Base-by-base conservation (phyloP, 192 early-diverging fungal species). In the Coemansia sp. region DNA sequence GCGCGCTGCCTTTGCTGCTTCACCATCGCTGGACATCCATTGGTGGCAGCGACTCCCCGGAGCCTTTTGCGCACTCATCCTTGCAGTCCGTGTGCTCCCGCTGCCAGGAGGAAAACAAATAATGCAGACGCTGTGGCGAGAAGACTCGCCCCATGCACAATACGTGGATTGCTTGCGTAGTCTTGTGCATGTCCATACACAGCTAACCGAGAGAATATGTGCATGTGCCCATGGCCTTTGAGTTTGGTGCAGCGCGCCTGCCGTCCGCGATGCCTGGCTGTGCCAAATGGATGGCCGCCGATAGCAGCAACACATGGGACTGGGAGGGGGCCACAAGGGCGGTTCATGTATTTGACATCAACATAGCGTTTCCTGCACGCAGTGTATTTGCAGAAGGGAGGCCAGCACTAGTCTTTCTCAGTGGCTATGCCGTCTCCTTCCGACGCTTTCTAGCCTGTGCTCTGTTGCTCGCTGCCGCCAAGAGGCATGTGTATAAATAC, bases 251-350 rank as follows among this genome's bases (percentile, higher is more conserved):
- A 26, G 30, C 15, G 27, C 27, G 27, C 45, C 45, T 30, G 15
- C 22, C 11, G 21, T 47, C 17, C 21, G 40, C 19, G 40, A 42
- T 42, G 40, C 26, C 18, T 13, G 26, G 26, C 25, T 25, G 30
- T 14, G n/a, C n/a, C 45, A 30, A 47, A 47, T 47, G 27, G 45
- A 47, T 47, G 45, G 45, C 45, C 13, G 14, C 15, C 13, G 45
- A 47, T 47, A 47, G 30, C n/a, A n/a, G n/a, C n/a, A n/a, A n/a
- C n/a, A n/a, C n/a, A n/a, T n/a, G n/a, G n/a, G n/a, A n/a, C n/a
- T n/a, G n/a, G 45, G 17, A 25, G 27, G n/a, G 27, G 27, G 17
- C 14, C 27, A 35, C n/a, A 14, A 14, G 9, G 34, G 3, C 5
- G 27, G 15, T 41, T 8, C 6, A 31, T 31, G 45, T 11, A 8